Evolutionary conservation across 108 stramenopile genomes (phyloP).

Genomic region (Nannochloropsis gaditana): DNA sequence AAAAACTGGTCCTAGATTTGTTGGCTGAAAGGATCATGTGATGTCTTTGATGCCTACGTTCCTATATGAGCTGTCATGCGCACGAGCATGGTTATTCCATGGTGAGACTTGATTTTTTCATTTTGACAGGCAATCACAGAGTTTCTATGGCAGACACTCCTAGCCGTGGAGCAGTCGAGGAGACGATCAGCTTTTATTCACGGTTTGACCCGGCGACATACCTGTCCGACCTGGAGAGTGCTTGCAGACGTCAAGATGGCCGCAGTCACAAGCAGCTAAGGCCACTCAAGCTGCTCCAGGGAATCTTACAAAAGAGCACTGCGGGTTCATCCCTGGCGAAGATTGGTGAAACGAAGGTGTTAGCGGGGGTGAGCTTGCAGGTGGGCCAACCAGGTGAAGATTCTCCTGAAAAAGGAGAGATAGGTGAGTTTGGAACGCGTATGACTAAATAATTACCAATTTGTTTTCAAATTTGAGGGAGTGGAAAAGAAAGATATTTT

Average conservation of each 20-base stretch:
- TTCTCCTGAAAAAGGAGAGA: slow-evolving; percentile 29
- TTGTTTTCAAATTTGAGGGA: not conserved
- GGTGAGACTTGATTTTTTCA: no score
- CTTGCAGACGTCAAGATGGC: slow-evolving; percentile 9
- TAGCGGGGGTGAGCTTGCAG: slow-evolving; percentile 36
- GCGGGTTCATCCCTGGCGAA: slow-evolving; percentile 33
- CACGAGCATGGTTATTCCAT: no score
- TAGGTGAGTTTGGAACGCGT: slow-evolving; percentile 22
- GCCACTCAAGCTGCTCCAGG: not conserved
- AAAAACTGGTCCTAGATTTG: no score
- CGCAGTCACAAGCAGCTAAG: not conserved
- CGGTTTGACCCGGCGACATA: not conserved
- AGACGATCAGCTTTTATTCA: not conserved
- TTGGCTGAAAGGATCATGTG: no score
- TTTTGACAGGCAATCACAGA: no score
- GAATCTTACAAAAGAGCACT: slow-evolving; percentile 25
- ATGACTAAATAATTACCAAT: not conserved
- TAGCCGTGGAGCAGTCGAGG: no score
- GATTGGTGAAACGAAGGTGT: slow-evolving; percentile 40
- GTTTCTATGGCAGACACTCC: no score
- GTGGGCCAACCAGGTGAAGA: slow-evolving; percentile 39
- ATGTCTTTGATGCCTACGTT: no score
- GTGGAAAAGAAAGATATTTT: not conserved
- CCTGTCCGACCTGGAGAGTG: not conserved
- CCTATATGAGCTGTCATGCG: no score